Percentiles rank a stretch among this genome's conserved stretches.
These are phyloP conservation scores for Tylopilus balloui DNA, from an alignment of 768 basidiomycete genomes.

Conservation along the genomic window DNA sequence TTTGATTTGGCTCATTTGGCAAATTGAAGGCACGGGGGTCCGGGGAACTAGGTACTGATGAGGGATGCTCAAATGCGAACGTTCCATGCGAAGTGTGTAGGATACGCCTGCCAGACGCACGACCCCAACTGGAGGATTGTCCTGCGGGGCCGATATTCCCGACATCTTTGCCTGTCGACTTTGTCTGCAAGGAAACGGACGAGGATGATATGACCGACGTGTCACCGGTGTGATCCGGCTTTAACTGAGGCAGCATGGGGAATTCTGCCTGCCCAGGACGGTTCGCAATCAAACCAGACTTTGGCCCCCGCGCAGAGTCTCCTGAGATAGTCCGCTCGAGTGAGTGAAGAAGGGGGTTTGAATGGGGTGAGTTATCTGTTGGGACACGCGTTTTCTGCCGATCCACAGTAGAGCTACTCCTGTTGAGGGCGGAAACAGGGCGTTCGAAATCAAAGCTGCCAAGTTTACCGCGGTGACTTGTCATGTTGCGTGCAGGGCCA, in stretches of 20 bases:
- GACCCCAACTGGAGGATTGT: conserved; percentile 56
- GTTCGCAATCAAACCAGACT: conserved; percentile 5
- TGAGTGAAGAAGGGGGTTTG: conserved; percentile 14
- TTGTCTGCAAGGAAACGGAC: conserved; percentile 37
- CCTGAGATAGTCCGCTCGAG: conserved; percentile 26
- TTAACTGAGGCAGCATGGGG: conserved; percentile 22
- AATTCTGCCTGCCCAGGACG: conserved; percentile 19
- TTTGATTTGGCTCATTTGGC: conserved; percentile 12
- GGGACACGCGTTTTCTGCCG: conserved; percentile 6
- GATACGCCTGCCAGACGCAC: conserved; percentile 42
- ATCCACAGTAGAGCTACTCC: conserved; percentile 27
- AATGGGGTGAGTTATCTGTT: conserved; percentile 5
- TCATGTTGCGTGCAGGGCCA: conserved; percentile 26
- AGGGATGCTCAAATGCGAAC: conserved; percentile 67
- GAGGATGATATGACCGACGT: conserved; percentile 32
- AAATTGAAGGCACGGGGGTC: conserved; percentile 18
- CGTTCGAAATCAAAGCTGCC: conserved; percentile 78
- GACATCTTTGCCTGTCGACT: conserved; percentile 30
- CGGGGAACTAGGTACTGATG: conserved; percentile 44
- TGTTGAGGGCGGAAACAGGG: conserved; percentile 42
- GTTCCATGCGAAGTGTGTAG: conserved; percentile 48
- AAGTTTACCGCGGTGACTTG: conserved; percentile 49
- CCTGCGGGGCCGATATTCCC: conserved; percentile 28
- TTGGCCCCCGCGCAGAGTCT: conserved; percentile 22
- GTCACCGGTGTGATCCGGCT: conserved; percentile 37